phyloP scores from a whole-genome alignment of 495 filamentous ascomycete species.

The Talaromyces liani region DNA sequence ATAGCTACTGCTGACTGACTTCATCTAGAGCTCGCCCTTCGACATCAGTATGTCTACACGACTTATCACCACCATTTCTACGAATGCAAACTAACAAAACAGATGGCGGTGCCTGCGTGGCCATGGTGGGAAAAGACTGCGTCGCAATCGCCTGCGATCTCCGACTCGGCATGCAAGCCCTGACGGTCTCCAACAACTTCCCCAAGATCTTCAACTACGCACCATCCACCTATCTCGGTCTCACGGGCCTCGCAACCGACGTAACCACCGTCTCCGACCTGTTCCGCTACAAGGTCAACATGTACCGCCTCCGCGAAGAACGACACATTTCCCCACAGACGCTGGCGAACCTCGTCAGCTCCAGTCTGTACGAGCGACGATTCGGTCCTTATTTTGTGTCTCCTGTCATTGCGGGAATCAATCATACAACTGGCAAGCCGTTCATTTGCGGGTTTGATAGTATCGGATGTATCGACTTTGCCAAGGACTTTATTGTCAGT shows the following conservation, averaged over 20 bases:
- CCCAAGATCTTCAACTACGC: slow-evolving; percentile 99
- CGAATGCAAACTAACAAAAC: slow-evolving; percentile 5
- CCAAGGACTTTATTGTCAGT: slow-evolving; percentile 97
- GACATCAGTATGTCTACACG: slow-evolving; percentile 64
- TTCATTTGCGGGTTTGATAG: slow-evolving; percentile 99
- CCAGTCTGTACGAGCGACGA: slow-evolving; percentile 81
- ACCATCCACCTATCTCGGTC: slow-evolving; percentile 83
- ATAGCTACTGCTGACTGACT: slow-evolving; percentile 8
- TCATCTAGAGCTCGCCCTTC: slow-evolving; percentile 66
- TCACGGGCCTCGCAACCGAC: slow-evolving; percentile 94
- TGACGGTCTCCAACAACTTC: slow-evolving; percentile 99
- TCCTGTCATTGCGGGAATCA: slow-evolving; percentile 89
- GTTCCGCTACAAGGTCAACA: slow-evolving; percentile 99
- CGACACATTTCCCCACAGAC: slow-evolving; percentile 89
- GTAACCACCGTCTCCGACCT: slow-evolving; percentile 91
- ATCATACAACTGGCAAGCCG: slow-evolving; percentile 82
- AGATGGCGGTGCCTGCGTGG: slow-evolving; percentile 95
- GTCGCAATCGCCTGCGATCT: slow-evolving; percentile 99
- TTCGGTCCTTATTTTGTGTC: slow-evolving; percentile 96
- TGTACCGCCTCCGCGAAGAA: slow-evolving; percentile 98
- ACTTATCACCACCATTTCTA: not conserved
- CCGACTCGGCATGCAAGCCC: slow-evolving; percentile 88
- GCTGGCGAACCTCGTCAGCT: slow-evolving; percentile 90
- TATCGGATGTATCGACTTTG: slow-evolving; percentile 98
- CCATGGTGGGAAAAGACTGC: slow-evolving; percentile 99